A percentile compares a stretch with the other conserved stretches of the same genome.
Conservation (phyloP, 208 protist genomes). For the Acanthamoeba sp. region DNA sequence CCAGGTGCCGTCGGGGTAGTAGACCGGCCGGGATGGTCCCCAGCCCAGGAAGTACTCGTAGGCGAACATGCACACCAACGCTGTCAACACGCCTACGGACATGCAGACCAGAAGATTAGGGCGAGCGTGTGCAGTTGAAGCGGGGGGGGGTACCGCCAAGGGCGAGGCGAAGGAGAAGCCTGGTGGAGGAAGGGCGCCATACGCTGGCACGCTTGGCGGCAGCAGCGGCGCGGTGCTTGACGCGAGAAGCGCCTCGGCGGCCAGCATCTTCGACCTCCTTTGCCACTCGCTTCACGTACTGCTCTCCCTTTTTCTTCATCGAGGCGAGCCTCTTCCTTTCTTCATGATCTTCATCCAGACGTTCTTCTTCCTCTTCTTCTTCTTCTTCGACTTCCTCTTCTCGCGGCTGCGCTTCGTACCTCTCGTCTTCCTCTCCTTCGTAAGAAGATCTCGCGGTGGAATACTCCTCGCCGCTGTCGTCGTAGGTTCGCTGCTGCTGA, state of each 20-base stretch:
- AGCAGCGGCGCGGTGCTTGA: background rate
- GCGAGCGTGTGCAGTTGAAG: background rate
- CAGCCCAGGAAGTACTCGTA: slow-evolving; percentile 30
- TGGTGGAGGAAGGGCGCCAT: background rate
- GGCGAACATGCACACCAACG: background rate
- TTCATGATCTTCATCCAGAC: background rate
- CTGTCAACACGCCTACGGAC: background rate
- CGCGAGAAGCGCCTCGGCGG: background rate
- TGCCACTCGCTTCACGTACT: background rate
- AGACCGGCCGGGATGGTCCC: background rate
- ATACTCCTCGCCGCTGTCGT: background rate
- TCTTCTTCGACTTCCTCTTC: background rate
- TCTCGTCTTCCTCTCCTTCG: background rate
- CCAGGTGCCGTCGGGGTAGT: background rate
- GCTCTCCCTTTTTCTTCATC: background rate
- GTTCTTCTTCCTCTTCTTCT: background rate
- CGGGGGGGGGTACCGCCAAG: background rate
- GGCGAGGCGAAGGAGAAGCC: background rate
- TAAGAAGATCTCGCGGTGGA: background rate
- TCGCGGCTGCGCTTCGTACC: background rate
- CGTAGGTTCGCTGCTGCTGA: background rate
- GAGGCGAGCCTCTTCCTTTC: background rate
- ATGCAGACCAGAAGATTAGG: background rate
- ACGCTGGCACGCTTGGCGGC: background rate
- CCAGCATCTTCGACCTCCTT: background rate